These are phyloP conservation scores for Exophiala sideris DNA, from an alignment of 2,329 filamentous ascomycete species.

Conservation along the genomic window DNA sequence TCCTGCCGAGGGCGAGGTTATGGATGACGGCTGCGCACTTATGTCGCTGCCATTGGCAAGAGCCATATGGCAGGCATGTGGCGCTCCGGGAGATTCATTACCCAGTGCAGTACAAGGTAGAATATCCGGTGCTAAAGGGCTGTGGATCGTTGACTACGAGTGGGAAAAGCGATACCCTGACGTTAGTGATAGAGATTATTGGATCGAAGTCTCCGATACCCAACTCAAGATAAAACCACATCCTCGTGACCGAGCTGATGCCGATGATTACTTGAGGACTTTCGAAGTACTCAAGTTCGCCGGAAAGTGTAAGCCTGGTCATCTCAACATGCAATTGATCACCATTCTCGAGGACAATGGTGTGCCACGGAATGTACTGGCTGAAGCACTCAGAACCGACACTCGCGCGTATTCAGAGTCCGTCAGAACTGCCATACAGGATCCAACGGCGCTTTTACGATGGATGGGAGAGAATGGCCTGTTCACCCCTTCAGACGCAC, in stretches of 20 bases:
- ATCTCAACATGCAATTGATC: constrained; percentile 54
- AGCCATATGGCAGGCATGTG: constrained; percentile 44
- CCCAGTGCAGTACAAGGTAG: constrained; percentile 57
- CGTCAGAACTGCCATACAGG: constrained; percentile 28
- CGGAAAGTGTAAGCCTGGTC: constrained; percentile 4
- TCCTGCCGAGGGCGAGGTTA: constrained; percentile 30
- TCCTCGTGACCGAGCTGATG: constrained; percentile 33
- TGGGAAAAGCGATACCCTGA: constrained; percentile 14
- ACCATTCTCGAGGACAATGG: constrained; percentile 54
- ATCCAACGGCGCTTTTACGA: constrained; percentile 6
- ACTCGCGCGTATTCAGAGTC: constrained; percentile 35
- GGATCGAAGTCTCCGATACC: constrained; percentile 56
- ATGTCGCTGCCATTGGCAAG: constrained; percentile 53
- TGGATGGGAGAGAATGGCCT: constrained; percentile 25
- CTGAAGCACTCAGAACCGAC: constrained; percentile 40
- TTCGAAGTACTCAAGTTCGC: constrained; percentile 54
- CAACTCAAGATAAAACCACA: constrained; percentile 56
- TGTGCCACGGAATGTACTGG: constrained; percentile 42
- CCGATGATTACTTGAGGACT: constrained; percentile 47
- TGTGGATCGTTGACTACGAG: constrained; percentile 54
- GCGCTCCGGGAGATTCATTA: constrained; percentile 32
- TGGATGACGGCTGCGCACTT: constrained; percentile 53
- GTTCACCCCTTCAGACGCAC: background rate
- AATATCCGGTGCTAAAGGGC: constrained; percentile 58
- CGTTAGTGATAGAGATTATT: constrained; percentile 38